These are phyloP conservation scores for Irpex sp. DNA, from an alignment of 1,284 basidiomycete species.

Conservation along the genomic window DNA sequence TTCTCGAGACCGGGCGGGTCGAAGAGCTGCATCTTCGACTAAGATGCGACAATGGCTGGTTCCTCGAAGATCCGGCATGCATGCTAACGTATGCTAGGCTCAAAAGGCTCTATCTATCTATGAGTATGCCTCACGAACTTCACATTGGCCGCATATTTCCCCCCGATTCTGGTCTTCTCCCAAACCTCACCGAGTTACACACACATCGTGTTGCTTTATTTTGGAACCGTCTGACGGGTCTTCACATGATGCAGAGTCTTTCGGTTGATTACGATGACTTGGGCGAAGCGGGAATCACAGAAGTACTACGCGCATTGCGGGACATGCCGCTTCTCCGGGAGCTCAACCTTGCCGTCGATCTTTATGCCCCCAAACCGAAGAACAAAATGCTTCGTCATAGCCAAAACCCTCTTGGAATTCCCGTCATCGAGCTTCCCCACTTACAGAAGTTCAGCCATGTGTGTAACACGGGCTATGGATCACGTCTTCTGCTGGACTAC, in stretches of 20 bases:
- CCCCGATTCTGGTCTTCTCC: neutral
- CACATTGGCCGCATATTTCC: neutral
- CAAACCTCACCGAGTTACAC: neutral
- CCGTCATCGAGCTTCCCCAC: neutral
- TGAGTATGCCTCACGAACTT: neutral
- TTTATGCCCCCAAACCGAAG: neutral
- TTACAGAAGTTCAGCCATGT: neutral
- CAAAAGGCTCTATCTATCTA: neutral
- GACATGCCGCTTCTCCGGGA: neutral
- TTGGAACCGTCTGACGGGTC: neutral
- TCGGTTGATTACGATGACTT: neutral
- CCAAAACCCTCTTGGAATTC: neutral
- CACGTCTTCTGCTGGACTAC: neutral
- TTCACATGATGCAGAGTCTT: neutral
- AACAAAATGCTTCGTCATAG: neutral
- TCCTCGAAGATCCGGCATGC: neutral
- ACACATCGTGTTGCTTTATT: neutral
- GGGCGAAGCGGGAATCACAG: neutral
- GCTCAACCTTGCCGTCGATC: neutral
- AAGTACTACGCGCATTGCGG: neutral
- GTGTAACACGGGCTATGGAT: neutral
- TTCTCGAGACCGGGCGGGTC: neutral
- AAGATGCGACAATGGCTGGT: neutral
- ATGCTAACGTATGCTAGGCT: neutral
- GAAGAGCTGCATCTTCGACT: neutral